Evolutionary conservation across 192 early-diverging fungal species (phyloP).

Genomic region (Dissophora ornata): DNA sequence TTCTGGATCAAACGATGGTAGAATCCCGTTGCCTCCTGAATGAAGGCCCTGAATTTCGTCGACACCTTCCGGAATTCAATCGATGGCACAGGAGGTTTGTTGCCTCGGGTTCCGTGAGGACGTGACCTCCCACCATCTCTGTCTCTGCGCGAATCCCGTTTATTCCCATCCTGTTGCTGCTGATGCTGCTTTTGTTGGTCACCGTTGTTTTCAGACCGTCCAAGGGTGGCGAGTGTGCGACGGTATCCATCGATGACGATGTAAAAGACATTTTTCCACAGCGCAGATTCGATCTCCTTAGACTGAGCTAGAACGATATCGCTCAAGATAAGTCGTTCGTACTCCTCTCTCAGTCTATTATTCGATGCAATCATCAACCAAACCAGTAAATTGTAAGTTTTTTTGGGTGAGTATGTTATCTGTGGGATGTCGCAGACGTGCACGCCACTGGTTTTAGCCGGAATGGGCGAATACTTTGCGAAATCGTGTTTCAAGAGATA

Average conservation of each 20-base stretch:
- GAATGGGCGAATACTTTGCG: slow-evolving; percentile 3
- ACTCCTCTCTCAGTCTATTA: slow-evolving; percentile 57
- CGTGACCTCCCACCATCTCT: slow-evolving; percentile 26
- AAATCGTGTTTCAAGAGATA: neutral
- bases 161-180: slow-evolving; percentile 17
- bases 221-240: slow-evolving; percentile 50
- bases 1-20: slow-evolving; percentile 62
- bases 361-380: slow-evolving; percentile 1
- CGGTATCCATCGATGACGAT: slow-evolving; percentile 64
- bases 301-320: slow-evolving; percentile 58
- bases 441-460: slow-evolving; percentile 15
- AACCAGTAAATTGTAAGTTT: too few species aligned
- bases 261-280: slow-evolving; percentile 66
- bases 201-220: slow-evolving; percentile 19
- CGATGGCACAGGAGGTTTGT: slow-evolving; percentile 26
- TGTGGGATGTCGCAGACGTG: too few species aligned
- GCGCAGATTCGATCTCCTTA: slow-evolving; percentile 58
- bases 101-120: slow-evolving; percentile 34
- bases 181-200: neutral
- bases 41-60: slow-evolving; percentile 58
- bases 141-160: slow-evolving; percentile 16
- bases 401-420: too few species aligned
- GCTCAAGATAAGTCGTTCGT: slow-evolving; percentile 57
- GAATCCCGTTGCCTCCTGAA: slow-evolving; percentile 64
- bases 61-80: slow-evolving; percentile 49